A percentile compares a stretch with the other conserved stretches of the same genome.
These are phyloP conservation scores for Melanogaster broomeanus DNA, from an alignment of 768 basidiomycete species.

Conservation along the genomic window DNA sequence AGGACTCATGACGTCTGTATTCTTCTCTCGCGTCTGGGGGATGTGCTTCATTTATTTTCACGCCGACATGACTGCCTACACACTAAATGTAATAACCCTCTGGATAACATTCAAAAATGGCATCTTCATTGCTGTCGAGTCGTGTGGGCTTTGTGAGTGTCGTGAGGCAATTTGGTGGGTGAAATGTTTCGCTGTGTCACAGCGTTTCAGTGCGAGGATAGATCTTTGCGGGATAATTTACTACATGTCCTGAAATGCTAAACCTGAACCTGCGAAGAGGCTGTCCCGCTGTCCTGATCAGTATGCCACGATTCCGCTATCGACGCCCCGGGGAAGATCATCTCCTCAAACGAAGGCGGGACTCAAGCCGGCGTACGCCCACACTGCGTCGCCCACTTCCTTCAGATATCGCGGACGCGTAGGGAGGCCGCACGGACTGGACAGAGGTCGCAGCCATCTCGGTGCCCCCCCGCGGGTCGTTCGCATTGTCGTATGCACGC, in stretches of 20 bases:
- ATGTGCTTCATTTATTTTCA: constrained; percentile 5
- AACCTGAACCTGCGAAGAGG: not conserved
- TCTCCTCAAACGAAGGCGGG: not conserved
- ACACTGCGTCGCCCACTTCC: not conserved
- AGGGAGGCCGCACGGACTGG: constrained; percentile 23
- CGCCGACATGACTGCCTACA: constrained; percentile 17
- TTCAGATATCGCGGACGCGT: constrained; percentile 3
- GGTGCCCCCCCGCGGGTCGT: not conserved
- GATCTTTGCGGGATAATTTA: no score
- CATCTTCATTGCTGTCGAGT: constrained; percentile 3
- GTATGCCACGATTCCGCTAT: constrained; percentile 17
- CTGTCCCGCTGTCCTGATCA: constrained; percentile 1
- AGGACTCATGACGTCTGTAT: no score
- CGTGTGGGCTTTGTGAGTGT: not conserved
- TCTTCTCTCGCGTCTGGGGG: not conserved
- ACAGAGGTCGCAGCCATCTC: constrained; percentile 21
- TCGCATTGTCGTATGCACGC: constrained; percentile 8
- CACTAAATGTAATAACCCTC: constrained; percentile 26
- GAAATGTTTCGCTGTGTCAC: no score
- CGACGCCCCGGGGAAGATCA: constrained; percentile 6
- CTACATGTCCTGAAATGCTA: no score
- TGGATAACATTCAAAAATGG: constrained; percentile 9
- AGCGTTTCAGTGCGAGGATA: no score
- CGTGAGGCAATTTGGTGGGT: not conserved
- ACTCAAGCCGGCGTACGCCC: not conserved